Conservation (phyloP, 1,284 basidiomycete species). For the Sporisorium iseilematis-ciliati region DNA sequence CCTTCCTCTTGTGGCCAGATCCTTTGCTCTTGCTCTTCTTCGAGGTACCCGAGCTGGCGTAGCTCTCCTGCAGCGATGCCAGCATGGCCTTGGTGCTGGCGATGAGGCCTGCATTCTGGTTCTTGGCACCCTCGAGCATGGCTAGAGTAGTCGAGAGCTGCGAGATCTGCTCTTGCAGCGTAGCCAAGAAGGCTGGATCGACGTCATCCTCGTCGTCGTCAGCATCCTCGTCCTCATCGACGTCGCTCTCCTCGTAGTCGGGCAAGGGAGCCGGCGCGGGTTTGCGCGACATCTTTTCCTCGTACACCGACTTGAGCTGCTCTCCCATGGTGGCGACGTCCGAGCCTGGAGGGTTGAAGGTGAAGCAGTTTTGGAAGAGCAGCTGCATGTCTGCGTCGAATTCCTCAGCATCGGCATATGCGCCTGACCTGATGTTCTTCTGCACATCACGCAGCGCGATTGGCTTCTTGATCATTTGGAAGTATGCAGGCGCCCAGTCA, state of each 20-base stretch:
- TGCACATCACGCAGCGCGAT: constrained; percentile 77
- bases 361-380: constrained; percentile 92
- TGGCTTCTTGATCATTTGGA: constrained; percentile 90
- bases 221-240: constrained; percentile 70
- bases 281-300: constrained; percentile 87
- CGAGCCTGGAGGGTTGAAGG: constrained; percentile 90
- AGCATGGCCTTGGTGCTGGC: constrained; percentile 60
- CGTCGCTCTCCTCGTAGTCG: constrained; percentile 69
- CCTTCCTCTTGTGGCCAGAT: constrained; percentile 55
- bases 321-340: constrained; percentile 78
- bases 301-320: constrained; percentile 82
- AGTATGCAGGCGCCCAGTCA: constrained; percentile 84
- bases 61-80: constrained; percentile 56
- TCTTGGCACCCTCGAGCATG: constrained; percentile 59
- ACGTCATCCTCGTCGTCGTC: constrained; percentile 62
- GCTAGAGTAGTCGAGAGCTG: constrained; percentile 60
- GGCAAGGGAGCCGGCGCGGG: constrained; percentile 72
- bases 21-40: constrained; percentile 61
- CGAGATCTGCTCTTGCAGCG: constrained; percentile 60
- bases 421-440: constrained; percentile 80
- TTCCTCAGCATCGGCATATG: constrained; percentile 81
- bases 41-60: constrained; percentile 41
- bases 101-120: constrained; percentile 59
- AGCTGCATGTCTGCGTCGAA: constrained; percentile 92
- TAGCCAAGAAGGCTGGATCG: constrained; percentile 51